These are phyloP conservation scores for Lactarius akahatsu DNA, from an alignment of 768 basidiomycete species.

Conservation along the genomic window DNA sequence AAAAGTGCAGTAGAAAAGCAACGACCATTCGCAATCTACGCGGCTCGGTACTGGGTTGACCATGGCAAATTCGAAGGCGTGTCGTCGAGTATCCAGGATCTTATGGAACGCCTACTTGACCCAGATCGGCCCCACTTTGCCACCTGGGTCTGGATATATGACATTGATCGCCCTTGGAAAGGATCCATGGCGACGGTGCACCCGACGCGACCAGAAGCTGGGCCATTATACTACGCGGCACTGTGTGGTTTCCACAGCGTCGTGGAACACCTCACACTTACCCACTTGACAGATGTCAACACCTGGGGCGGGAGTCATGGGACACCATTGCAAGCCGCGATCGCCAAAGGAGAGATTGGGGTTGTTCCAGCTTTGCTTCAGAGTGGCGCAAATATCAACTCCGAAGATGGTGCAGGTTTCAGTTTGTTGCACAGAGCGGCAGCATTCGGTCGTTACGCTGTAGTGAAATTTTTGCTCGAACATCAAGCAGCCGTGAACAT, in stretches of 20 bases:
- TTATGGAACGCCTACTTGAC: constrained; percentile 1
- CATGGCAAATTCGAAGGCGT: constrained; percentile 1
- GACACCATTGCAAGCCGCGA: neutral
- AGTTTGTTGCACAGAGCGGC: neutral
- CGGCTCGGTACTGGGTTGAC: constrained; percentile 12
- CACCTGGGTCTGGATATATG: constrained; percentile 15
- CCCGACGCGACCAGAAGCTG: neutral
- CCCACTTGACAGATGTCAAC: neutral
- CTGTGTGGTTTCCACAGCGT: constrained; percentile 7
- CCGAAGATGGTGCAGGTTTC: neutral
- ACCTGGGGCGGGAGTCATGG: neutral
- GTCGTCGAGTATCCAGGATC: neutral
- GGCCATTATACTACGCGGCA: constrained; percentile 12
- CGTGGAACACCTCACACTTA: neutral
- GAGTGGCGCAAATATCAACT: neutral
- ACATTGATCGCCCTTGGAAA: constrained; percentile 8
- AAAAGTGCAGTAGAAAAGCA: neutral
- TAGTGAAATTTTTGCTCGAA: neutral
- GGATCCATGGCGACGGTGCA: neutral
- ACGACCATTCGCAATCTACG: constrained; percentile 10
- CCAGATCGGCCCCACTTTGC: neutral
- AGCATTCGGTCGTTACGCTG: neutral
- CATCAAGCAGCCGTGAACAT: neutral
- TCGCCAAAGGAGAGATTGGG: neutral
- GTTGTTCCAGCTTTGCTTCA: neutral